Percentiles rank a stretch among this genome's conserved stretches.
These are phyloP conservation scores for Ceratobasidium theobromae DNA, from an alignment of 1,284 basidiomycete genomes.

Conservation along the genomic window DNA sequence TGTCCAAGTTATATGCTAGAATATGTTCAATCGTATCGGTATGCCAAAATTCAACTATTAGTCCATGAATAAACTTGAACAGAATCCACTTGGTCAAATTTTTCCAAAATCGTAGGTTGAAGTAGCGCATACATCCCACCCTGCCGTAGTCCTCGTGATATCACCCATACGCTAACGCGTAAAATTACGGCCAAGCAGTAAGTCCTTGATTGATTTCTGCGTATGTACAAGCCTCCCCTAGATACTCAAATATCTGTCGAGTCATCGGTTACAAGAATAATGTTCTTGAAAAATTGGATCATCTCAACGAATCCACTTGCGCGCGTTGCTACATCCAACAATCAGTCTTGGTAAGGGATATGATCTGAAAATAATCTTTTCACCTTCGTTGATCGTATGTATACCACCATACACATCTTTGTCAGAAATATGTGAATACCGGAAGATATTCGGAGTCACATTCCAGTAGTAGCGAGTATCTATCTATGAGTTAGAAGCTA, in stretches of 20 bases:
- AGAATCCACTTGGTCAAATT: too few relatives aligned
- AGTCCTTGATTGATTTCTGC: too few relatives aligned
- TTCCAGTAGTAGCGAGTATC: conserved; percentile 58
- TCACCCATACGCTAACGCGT: too few relatives aligned
- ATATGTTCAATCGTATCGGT: background rate
- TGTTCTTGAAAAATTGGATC: conserved; percentile 43
- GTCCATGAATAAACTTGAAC: too few relatives aligned
- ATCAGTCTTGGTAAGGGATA: background rate
- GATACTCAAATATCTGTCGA: conserved; percentile 17
- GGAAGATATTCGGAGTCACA: conserved; percentile 55
- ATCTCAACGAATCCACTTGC: conserved; percentile 40
- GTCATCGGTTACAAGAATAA: conserved; percentile 44
- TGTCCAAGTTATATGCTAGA: too few relatives aligned
- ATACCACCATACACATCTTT: conserved; percentile 43
- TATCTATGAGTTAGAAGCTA: conserved; percentile 36
- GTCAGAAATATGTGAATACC: conserved; percentile 46
- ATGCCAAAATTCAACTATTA: too few relatives aligned
- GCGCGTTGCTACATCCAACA: conserved; percentile 29
- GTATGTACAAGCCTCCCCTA: background rate
- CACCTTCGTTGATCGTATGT: conserved; percentile 68
- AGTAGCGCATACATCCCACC: background rate
- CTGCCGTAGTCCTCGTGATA: too few relatives aligned
- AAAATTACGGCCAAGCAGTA: too few relatives aligned
- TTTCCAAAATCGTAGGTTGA: background rate
- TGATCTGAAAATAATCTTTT: too few relatives aligned